Base-by-base conservation (phyloP, 371 early-diverging fungal genomes). In the Rhizomucor pusillus region DNA sequence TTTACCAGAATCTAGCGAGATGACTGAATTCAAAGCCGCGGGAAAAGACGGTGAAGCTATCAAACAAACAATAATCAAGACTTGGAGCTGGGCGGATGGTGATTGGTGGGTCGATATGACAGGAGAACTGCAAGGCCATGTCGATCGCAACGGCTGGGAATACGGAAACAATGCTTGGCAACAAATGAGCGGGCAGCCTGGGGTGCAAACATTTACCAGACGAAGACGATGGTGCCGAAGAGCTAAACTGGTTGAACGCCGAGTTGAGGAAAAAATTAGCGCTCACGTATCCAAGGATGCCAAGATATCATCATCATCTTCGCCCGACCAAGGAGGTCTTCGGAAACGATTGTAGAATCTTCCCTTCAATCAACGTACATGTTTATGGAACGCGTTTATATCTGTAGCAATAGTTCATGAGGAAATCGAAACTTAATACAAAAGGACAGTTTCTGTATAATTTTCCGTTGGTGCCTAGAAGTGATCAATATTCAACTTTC, bases 41-140 rank as follows among this genome's bases (percentile, higher is more conserved):
- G 59, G 43, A 2, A 53, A 59, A 1, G 37, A 46, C 39, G 61
- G 56, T 4, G 18, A 33, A 13, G 39, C 47, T 0, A 52, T 62
- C 41, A 20, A 67, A 20, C 53, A 50, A 5, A 64, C 56, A 1
- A 68, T 57, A 4, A 48, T 48, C 20, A 76, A 76, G 40, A 51
- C 57, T 13, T 76, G 76, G 76, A 59, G 47, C 7, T 76, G 76
- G 76, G 73, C 56, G 0, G 76, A 76, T 29, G 60, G 59, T 13
- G 76, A 76, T 51, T 76, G 76, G 76, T 76, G 76, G 76, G 76
- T 76, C 5, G 76, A 76, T 47, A 76, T 76, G 76, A 76, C 73
- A 2, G 70, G 70, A 1, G 70, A 67, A 23, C 25, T 72, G 14
- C 47, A 63, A 19, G 66, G 63, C 9, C 64, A 65, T 23, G 63